These are phyloP conservation scores for Fusarium lyarnte DNA, from an alignment of 2,329 filamentous ascomycete species.

Conservation along the genomic window DNA sequence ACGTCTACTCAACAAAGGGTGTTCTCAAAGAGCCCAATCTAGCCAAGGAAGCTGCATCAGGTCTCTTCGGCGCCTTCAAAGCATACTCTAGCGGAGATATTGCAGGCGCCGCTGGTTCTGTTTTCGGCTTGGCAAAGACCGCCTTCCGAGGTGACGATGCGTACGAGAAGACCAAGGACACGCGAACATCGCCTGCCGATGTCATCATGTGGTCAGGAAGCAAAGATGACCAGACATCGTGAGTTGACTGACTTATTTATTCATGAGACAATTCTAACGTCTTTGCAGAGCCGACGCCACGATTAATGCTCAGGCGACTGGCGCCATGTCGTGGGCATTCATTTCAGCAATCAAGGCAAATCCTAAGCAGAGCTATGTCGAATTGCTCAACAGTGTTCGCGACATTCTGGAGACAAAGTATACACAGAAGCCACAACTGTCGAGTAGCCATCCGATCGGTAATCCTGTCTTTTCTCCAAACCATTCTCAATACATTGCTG, in stretches of 20 bases:
- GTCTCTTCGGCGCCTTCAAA: slow-evolving; percentile 75
- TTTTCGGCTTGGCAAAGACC: slow-evolving; percentile 89
- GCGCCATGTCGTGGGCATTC: slow-evolving; percentile 98
- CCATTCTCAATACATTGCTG: slow-evolving; percentile 9
- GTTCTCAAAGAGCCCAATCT: slow-evolving; percentile 84
- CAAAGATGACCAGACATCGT: slow-evolving; percentile 94
- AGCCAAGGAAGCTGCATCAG: slow-evolving; percentile 80
- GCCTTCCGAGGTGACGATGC: slow-evolving; percentile 82
- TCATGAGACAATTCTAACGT: slow-evolving; percentile 28
- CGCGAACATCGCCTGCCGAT: slow-evolving; percentile 93
- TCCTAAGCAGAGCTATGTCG: slow-evolving; percentile 93
- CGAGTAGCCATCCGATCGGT: slow-evolving; percentile 96
- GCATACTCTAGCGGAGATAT: slow-evolving; percentile 88
- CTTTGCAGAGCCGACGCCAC: slow-evolving; percentile 81
- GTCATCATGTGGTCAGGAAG: slow-evolving; percentile 98
- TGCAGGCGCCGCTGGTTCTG: slow-evolving; percentile 78
- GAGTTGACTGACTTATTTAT: slow-evolving; percentile 36
- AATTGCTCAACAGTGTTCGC: slow-evolving; percentile 93
- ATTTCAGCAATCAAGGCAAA: slow-evolving; percentile 91
- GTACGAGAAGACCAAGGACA: slow-evolving; percentile 82
- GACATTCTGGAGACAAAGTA: slow-evolving; percentile 90
- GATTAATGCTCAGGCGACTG: slow-evolving; percentile 88
- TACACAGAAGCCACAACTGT: slow-evolving; percentile 93
- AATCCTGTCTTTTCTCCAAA: slow-evolving; percentile 51
- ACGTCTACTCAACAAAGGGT: slow-evolving; percentile 83